phyloP scores from a whole-genome alignment of 345 rosid genomes.

The Euphorbia lathyris region DNA sequence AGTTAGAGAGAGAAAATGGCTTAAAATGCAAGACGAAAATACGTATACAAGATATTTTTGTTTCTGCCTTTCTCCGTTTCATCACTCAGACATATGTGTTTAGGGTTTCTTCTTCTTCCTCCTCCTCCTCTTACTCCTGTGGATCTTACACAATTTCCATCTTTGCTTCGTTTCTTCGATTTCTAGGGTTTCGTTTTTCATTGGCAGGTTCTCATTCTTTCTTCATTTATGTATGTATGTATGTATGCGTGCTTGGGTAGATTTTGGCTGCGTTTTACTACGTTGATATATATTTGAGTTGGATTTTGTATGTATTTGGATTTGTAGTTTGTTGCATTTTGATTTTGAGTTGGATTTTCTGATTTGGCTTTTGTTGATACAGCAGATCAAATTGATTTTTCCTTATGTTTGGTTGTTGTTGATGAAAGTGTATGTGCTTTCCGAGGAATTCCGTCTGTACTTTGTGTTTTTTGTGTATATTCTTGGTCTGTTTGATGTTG shows the following conservation, averaged over 20 bases:
- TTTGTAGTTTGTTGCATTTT: conserved; percentile 1
- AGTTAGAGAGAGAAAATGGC: not conserved
- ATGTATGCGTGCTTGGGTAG: not conserved
- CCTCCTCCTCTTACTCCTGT: not conserved
- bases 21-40: too few relatives aligned
- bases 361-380: not conserved
- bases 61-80: not conserved
- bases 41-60: conserved; percentile 3
- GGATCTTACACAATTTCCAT: not conserved
- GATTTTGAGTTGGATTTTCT: not conserved
- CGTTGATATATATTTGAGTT: not conserved
- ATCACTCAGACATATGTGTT: not conserved
- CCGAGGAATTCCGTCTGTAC: not conserved
- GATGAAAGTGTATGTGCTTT: not conserved
- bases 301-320: not conserved
- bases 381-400: conserved; percentile 1
- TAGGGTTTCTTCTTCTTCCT: not conserved
- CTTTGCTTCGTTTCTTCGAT: not conserved
- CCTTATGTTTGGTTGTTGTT: not conserved
- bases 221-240: not conserved
- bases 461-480: not conserved
- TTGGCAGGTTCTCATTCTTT: not conserved
- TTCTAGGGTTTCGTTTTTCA: not conserved
- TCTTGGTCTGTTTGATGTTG: not conserved
- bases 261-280: not conserved